phyloP scores from a whole-genome alignment of 768 basidiomycete genomes.

The Tubosaeta sp. region DNA sequence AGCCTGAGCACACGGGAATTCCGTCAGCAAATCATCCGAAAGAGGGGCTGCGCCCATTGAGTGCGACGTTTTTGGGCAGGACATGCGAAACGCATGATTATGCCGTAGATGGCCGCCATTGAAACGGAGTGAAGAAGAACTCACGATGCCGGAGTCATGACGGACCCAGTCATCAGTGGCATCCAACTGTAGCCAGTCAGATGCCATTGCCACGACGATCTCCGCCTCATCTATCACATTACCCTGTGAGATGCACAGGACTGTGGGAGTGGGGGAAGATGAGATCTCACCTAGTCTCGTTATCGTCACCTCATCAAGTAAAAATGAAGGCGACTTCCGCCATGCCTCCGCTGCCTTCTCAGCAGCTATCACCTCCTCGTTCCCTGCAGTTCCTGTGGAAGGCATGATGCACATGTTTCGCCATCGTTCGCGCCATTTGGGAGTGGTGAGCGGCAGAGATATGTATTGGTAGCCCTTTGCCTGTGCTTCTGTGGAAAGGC shows the following conservation, averaged over 20 bases:
- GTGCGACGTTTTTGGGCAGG: slow-evolving; percentile 9
- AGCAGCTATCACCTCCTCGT: slow-evolving; percentile 39
- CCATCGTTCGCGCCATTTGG: slow-evolving; percentile 86
- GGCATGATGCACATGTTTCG: slow-evolving; percentile 78
- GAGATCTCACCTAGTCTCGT: slow-evolving; percentile 62
- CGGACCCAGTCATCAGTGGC: slow-evolving; percentile 90
- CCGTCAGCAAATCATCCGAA: slow-evolving; percentile 10
- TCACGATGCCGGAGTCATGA: slow-evolving; percentile 91
- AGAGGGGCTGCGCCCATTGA: slow-evolving; percentile 18
- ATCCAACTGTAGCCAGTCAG: slow-evolving; percentile 96
- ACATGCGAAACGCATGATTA: slow-evolving; percentile 13
- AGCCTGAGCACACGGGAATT: slow-evolving; percentile 50
- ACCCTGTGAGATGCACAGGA: slow-evolving; percentile 12
- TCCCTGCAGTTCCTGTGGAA: slow-evolving; percentile 33
- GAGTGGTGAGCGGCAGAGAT: slow-evolving; percentile 86
- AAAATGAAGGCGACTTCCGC: slow-evolving; percentile 78
- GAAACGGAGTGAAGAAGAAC: slow-evolving; percentile 28
- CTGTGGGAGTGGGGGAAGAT: slow-evolving; percentile 8
- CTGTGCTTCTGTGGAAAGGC: slow-evolving; percentile 47
- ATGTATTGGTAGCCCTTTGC: slow-evolving; percentile 70
- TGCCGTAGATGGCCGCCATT: slow-evolving; percentile 1
- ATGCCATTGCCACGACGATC: slow-evolving; percentile 68
- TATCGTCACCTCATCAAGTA: slow-evolving; percentile 82
- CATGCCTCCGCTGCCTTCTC: slow-evolving; percentile 78
- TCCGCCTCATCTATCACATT: slow-evolving; percentile 64